Percentiles rank a stretch among this genome's conserved stretches.
These are phyloP conservation scores for Coemansia sp. DNA, from an alignment of 192 early-diverging fungal species.

Conservation along the genomic window DNA sequence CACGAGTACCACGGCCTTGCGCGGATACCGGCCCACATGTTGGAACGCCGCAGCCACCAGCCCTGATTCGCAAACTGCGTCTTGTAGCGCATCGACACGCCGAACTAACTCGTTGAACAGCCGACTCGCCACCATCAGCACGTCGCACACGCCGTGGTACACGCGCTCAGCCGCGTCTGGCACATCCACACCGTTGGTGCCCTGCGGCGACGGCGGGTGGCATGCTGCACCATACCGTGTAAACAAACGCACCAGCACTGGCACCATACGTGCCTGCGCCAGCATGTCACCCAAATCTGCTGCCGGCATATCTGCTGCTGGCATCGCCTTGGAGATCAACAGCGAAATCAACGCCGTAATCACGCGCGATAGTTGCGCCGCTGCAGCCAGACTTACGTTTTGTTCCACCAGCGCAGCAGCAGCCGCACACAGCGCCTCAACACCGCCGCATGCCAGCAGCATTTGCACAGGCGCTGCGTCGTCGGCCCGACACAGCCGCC, in stretches of 20 bases:
- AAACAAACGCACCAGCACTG: constrained; percentile 25
- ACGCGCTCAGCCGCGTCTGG: constrained; percentile 35
- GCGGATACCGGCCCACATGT: constrained; percentile 39
- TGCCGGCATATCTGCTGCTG: constrained; percentile 23
- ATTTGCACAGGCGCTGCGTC: constrained; percentile 43
- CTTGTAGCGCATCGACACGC: constrained; percentile 39
- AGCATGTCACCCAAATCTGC: constrained; percentile 42
- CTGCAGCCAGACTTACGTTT: constrained; percentile 23
- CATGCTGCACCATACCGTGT: constrained; percentile 51
- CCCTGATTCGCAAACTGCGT: constrained; percentile 46
- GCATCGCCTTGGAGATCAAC: constrained; percentile 38
- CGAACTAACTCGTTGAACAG: constrained; percentile 49
- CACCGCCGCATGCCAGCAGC: constrained; percentile 49
- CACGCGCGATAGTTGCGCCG: constrained; percentile 39
- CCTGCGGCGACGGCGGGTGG: constrained; percentile 21
- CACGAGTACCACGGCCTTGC: constrained; percentile 44
- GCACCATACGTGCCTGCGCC: constrained; percentile 25
- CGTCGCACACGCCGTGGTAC: constrained; percentile 47
- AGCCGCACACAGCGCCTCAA: constrained; percentile 38
- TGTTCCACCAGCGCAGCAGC: constrained; percentile 22
- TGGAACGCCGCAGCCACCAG: constrained; percentile 35
- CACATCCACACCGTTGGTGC: constrained; percentile 8
- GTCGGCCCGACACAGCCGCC: constrained; percentile 35
- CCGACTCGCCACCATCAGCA: constrained; percentile 44
- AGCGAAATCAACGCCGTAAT: constrained; percentile 38